Conservation (phyloP, 768 basidiomycete genomes). For the Russula griseocarnosa region DNA sequence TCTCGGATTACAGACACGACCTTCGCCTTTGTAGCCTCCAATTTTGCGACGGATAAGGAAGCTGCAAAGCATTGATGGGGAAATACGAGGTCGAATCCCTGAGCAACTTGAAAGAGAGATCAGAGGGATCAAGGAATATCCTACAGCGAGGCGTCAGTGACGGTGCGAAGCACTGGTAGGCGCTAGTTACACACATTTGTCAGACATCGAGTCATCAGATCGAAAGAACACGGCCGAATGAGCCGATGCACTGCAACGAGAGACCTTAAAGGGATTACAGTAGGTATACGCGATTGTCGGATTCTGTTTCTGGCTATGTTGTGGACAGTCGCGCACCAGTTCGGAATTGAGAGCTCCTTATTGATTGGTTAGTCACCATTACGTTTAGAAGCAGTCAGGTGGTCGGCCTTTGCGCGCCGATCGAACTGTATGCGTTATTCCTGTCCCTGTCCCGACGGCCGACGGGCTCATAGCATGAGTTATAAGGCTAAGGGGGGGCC, state of each 20-base stretch:
- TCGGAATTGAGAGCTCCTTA: no score
- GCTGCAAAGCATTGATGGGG: not conserved
- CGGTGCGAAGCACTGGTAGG: no score
- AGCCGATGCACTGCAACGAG: not conserved
- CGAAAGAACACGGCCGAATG: not conserved
- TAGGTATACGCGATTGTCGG: not conserved
- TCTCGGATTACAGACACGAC: not conserved
- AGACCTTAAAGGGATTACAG: not conserved
- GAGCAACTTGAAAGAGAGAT: not conserved
- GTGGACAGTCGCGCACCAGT: no score
- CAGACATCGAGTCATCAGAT: not conserved
- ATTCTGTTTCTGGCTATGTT: no score
- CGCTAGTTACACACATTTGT: no score
- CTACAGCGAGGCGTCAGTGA: no score
- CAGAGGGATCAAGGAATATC: not conserved
- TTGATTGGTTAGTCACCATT: no score
- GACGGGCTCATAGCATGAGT: no score
- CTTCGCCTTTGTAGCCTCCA: not conserved
- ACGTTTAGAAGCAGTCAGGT: no score
- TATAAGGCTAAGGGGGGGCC: not conserved
- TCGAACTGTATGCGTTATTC: not conserved
- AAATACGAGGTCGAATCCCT: not conserved
- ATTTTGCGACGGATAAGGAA: not conserved
- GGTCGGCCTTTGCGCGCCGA: not conserved
- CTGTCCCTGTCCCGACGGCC: no score